Conservation (phyloP, 2,329 filamentous ascomycete species). For the Talaromyces piceae region DNA sequence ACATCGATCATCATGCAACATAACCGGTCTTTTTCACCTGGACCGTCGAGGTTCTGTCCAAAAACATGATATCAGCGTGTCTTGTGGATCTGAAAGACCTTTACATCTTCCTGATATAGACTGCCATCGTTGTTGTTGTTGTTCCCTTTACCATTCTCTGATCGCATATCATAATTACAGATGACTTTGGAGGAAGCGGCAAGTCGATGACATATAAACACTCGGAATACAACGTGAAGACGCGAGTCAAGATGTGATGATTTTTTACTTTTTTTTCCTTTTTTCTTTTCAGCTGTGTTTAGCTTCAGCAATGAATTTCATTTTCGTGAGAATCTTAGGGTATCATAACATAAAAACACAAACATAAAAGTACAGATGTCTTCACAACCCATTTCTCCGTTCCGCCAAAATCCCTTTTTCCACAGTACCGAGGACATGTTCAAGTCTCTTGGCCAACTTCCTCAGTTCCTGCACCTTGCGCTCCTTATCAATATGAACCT, state of each 20-base stretch:
- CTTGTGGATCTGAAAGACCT: not conserved
- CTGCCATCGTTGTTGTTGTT: not conserved
- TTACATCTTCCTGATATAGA: not conserved
- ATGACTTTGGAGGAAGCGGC: not conserved
- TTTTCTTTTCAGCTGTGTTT: no score
- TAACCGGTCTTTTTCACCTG: not conserved
- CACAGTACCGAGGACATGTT: slow-evolving; percentile 36
- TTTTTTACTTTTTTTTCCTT: no score
- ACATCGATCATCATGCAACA: not conserved
- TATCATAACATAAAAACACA: not conserved
- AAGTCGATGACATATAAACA: not conserved
- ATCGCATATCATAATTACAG: not conserved
- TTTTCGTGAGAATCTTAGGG: not conserved
- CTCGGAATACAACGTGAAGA: slow-evolving; percentile 8
- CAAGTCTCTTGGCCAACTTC: slow-evolving; percentile 32
- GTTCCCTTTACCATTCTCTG: no score
- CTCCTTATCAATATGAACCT: slow-evolving; percentile 37
- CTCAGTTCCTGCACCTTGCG: slow-evolving; percentile 36
- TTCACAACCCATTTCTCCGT: not conserved
- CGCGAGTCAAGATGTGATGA: slow-evolving; percentile 13
- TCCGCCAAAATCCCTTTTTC: slow-evolving; percentile 29
- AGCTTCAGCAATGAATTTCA: not conserved
- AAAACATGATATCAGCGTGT: not conserved
- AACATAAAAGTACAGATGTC: not conserved
- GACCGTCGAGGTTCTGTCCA: not conserved